Evolutionary conservation across 2,329 filamentous ascomycete genomes (phyloP).

Genomic region (Colletotrichum costaricense): DNA sequence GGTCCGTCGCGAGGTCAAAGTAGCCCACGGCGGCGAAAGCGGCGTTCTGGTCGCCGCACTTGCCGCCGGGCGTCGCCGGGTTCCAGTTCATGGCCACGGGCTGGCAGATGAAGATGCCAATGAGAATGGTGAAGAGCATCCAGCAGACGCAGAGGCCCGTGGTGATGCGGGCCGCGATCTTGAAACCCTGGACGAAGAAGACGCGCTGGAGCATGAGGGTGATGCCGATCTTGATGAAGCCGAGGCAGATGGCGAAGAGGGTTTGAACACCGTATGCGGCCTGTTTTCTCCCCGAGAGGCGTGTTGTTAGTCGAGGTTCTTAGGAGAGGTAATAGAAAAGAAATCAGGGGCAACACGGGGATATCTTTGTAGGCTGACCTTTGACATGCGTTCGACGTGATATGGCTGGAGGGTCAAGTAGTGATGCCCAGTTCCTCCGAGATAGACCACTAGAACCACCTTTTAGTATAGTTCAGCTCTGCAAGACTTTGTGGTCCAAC

Average conservation of each 20-base stretch:
- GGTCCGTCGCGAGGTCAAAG: conserved; percentile 45
- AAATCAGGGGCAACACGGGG: background rate
- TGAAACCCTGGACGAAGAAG: background rate
- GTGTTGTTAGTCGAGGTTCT: background rate
- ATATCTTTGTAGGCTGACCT: background rate
- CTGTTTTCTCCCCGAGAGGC: background rate
- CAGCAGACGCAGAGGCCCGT: conserved; percentile 7
- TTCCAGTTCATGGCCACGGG: conserved; percentile 50
- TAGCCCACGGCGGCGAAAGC: conserved; percentile 44
- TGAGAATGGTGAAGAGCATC: conserved; percentile 6
- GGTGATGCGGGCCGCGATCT: background rate
- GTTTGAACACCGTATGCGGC: conserved; percentile 6
- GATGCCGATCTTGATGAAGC: conserved; percentile 23
- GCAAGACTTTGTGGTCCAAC: background rate
- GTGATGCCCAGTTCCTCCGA: background rate
- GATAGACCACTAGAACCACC: background rate
- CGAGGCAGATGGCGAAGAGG: conserved; percentile 7
- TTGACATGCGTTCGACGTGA: conserved; percentile 3
- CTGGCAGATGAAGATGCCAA: conserved; percentile 44
- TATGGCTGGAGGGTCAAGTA: background rate
- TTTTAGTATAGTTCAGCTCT: background rate
- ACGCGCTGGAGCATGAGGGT: conserved; percentile 17
- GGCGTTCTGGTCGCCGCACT: conserved; percentile 45
- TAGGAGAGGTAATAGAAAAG: background rate
- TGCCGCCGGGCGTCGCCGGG: conserved; percentile 43